phyloP scores from a whole-genome alignment of 2,329 filamentous ascomycete genomes.

The Tolypocladium paradoxum region DNA sequence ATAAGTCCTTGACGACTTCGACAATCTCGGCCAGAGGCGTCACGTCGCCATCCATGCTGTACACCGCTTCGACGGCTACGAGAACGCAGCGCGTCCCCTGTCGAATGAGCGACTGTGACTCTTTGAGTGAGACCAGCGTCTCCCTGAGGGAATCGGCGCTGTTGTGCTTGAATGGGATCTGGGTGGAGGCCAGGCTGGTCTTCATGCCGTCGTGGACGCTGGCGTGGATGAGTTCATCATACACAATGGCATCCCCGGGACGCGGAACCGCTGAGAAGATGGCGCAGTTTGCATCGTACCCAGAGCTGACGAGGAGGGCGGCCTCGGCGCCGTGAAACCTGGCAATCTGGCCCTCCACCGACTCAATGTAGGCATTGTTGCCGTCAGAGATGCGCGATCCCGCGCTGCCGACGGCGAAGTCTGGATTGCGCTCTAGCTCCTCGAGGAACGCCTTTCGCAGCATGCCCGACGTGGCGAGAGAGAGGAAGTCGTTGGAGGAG shows the following conservation, averaged over 20 bases:
- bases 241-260: constrained; percentile 44
- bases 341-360: not conserved
- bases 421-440: constrained; percentile 15
- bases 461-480: constrained; percentile 34
- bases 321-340: constrained; percentile 35
- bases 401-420: not conserved
- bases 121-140: constrained; percentile 19
- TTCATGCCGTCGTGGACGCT: constrained; percentile 56
- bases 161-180: constrained; percentile 36
- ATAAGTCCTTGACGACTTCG: constrained; percentile 20
- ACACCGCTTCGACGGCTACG: constrained; percentile 30
- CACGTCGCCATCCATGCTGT: constrained; percentile 37
- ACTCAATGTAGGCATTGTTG: not conserved
- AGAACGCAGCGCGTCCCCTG: constrained; percentile 22
- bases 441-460: constrained; percentile 37
- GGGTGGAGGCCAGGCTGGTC: constrained; percentile 37
- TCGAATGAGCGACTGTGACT: constrained; percentile 17
- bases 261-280: constrained; percentile 39
- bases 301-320: constrained; percentile 50
- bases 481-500: constrained; percentile 57
- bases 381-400: not conserved
- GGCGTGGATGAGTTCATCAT: constrained; percentile 57
- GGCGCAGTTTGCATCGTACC: constrained; percentile 42
- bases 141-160: constrained; percentile 20
- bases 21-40: constrained; percentile 27